Evolutionary conservation across 371 early-diverging fungal genomes (phyloP).

Genomic region (Apophysomyces elegans): DNA sequence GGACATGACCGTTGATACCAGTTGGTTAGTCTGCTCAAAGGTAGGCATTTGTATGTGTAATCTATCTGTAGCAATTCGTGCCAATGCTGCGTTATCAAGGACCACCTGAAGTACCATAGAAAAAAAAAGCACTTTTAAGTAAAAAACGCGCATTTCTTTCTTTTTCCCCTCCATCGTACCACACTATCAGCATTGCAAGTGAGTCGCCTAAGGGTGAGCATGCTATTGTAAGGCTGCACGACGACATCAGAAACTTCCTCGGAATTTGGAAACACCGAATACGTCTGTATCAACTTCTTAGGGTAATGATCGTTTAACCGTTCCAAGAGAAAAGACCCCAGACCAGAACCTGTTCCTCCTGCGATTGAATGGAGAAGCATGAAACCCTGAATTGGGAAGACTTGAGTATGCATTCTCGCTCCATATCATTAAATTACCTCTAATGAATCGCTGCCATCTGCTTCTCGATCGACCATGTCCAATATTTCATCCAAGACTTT

Average conservation of each 20-base stretch:
- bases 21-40: slow-evolving; percentile 96
- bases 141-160: background rate
- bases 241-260: slow-evolving; percentile 98
- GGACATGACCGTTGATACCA: slow-evolving; percentile 98
- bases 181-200: slow-evolving; percentile 95
- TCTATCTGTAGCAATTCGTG: slow-evolving; percentile 92
- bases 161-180: slow-evolving; percentile 40
- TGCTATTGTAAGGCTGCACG: slow-evolving; percentile 99
- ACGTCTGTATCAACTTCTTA: slow-evolving; percentile 97
- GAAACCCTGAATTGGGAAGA: slow-evolving; percentile 62
- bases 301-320: slow-evolving; percentile 94
- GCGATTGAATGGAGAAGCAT: slow-evolving; percentile 94
- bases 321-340: slow-evolving; percentile 92
- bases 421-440: slow-evolving; percentile 53
- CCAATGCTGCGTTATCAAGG: slow-evolving; percentile 94
- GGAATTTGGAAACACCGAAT: slow-evolving; percentile 99
- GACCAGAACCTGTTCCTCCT: slow-evolving; percentile 97
- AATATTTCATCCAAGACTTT: slow-evolving; percentile 81
- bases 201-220: slow-evolving; percentile 93
- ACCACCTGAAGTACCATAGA: slow-evolving; percentile 55
- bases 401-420: background rate
- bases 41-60: slow-evolving; percentile 93
- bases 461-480: slow-evolving; percentile 95
- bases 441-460: slow-evolving; percentile 90
- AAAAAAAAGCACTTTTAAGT: background rate